phyloP scores from a whole-genome alignment of 2,329 filamentous ascomycete species.

The Fusarium concolor region DNA sequence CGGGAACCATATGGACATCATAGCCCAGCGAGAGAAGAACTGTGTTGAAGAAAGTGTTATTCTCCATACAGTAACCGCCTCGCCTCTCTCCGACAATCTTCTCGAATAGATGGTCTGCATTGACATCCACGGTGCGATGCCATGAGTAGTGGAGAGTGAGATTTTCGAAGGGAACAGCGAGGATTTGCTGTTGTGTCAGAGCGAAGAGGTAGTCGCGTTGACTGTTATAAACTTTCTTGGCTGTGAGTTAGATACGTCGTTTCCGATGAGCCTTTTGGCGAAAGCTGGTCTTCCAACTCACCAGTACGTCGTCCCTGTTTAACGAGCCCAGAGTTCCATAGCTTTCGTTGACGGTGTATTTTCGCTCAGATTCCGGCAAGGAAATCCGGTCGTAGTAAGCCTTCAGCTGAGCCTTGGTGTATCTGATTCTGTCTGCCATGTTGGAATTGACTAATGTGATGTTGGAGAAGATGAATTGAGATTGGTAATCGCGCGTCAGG shows the following conservation, averaged over 20 bases:
- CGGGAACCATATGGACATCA: constrained; percentile 10
- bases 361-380: background rate
- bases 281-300: no score
- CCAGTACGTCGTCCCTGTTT: no score
- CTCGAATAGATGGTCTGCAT: constrained; percentile 14
- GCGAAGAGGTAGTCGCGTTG: constrained; percentile 3
- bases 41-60: constrained; percentile 23
- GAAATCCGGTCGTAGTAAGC: constrained; percentile 21
- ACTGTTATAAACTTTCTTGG: background rate
- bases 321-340: no score
- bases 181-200: constrained; percentile 1
- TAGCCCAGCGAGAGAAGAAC: constrained; percentile 14
- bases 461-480: background rate
- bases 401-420: constrained; percentile 1
- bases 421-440: constrained; percentile 18
- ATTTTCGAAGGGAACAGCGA: constrained; percentile 19
- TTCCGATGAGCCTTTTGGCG: no score
- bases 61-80: constrained; percentile 33
- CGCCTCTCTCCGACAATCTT: constrained; percentile 24
- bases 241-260: no score
- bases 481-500: background rate
- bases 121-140: constrained; percentile 8
- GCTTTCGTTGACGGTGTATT: no score
- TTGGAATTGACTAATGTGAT: background rate
- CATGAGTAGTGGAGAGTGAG: constrained; percentile 32